Evolutionary conservation across 129 eudicot genomes (phyloP).

Genomic region (Saussurea involucrata): DNA sequence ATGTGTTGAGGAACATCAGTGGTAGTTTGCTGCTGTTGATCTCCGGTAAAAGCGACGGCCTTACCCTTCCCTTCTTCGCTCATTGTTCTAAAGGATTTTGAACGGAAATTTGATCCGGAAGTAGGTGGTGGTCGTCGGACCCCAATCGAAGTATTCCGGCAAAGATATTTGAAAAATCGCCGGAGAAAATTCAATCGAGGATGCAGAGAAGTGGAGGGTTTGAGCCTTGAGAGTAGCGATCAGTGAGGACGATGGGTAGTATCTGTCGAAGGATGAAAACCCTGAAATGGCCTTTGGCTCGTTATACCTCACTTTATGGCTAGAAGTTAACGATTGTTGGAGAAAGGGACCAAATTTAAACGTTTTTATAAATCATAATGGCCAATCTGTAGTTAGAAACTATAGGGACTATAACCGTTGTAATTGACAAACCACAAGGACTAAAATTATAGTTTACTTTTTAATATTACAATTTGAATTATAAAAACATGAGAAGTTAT

Average conservation of each 20-base stretch:
- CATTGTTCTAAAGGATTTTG: conserved; percentile 6
- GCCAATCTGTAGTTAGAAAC: background rate
- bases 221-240: conserved; percentile 12
- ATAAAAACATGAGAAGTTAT: no score
- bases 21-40: conserved; percentile 19
- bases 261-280: no score
- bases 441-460: background rate
- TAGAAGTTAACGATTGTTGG: background rate
- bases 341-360: background rate
- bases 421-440: background rate
- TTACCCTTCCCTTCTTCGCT: conserved; percentile 1
- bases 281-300: background rate
- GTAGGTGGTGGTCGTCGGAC: background rate
- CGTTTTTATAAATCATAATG: background rate
- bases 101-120: background rate
- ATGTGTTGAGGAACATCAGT: background rate
- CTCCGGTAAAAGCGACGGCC: conserved; percentile 6
- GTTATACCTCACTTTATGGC: background rate
- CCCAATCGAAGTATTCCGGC: background rate
- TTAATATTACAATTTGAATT: no score
- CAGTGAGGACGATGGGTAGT: conserved; percentile 1
- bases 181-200: background rate
- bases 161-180: background rate
- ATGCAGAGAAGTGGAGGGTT: conserved; percentile 7
- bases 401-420: background rate